Base-by-base conservation (phyloP, 1,139 yeast genomes). In the Trichomonascaceae sp. region DNA sequence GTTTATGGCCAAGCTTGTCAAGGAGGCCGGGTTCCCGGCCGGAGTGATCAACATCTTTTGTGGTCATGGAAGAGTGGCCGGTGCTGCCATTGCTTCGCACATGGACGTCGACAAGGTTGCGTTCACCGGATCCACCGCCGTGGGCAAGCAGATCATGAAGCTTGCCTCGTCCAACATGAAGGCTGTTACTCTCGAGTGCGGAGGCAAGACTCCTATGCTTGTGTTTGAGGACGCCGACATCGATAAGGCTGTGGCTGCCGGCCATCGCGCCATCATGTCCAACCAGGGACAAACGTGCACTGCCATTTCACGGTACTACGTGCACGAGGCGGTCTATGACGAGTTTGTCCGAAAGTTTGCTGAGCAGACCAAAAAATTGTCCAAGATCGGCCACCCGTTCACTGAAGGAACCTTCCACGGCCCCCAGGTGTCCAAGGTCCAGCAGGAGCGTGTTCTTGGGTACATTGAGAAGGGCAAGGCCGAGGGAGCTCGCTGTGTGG, bases 251-350 rank as follows among this genome's bases (percentile, higher is more conserved):
- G 73, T 77, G 37, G 61, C 62, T 43, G 64, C 67, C 56, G 66
- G 74, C 47, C 62, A 72, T 41, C 48, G 61, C 25, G 79, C 79
- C 54, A 72, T 74, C 47, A 74, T 67, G 71, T 76, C 69, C 67
- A 80, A 80, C 67, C 71, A 80, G 44, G 93, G 93, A 57, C 89
- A 80, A 61, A 85, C 77, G 40, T 80, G 93, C 60, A 75, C 80
- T 55, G 89, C 92, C 33, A 87, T 89, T 50, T 78, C 92, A 35
- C 73, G 93, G 62, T 62, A 78, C 43, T 77, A 72, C 56, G 71
- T 79, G 44, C 92, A 80, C 57, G 84, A 76, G 49, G 73, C 69
- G 35, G 64, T 78, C 49, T 78, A 80, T 60, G 87, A 79, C 50
- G 64, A 69, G 51, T 65, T 78, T 42, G 54, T 78, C 32, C 65